Evolutionary conservation across 108 stramenopile genomes (phyloP).

Genomic region (Cyclotella atomus): DNA sequence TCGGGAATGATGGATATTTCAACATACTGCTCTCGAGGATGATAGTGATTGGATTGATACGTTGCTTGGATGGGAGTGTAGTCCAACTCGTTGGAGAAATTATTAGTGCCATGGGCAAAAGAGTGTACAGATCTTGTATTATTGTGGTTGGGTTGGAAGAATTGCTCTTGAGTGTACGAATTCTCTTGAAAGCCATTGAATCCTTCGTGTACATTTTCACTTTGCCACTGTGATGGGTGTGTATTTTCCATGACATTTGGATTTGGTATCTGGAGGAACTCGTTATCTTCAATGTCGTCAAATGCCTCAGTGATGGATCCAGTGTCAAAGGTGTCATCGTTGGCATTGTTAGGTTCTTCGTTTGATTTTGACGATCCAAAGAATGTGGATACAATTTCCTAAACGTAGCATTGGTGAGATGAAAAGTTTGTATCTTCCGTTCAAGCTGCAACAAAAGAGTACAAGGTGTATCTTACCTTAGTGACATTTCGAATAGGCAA

Average conservation of each 20-base stretch:
- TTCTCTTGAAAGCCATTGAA: not conserved
- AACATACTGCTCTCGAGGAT: not conserved
- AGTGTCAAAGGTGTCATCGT: constrained; percentile 3
- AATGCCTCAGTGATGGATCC: constrained; percentile 9
- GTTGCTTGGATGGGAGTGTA: constrained; percentile 21
- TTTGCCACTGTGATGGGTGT: not conserved
- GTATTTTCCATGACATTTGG: not conserved
- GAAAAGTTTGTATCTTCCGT: not conserved
- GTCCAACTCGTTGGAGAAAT: not conserved
- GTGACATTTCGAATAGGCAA: constrained; percentile 56
- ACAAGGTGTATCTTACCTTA: constrained; percentile 27
- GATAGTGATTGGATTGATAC: not conserved
- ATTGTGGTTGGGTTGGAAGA: not conserved
- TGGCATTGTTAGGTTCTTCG: not conserved
- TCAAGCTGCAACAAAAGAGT: not conserved
- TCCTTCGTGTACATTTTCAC: not conserved
- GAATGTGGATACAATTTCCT: constrained; percentile 17
- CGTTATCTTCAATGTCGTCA: constrained; percentile 17
- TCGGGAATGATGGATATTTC: constrained; percentile 26
- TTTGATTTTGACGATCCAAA: constrained; percentile 14
- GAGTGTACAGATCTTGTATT: not conserved
- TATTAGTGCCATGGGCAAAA: not conserved
- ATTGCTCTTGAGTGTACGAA: not conserved
- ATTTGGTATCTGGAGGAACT: constrained; percentile 15
- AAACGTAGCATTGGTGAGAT: not conserved